These are phyloP conservation scores for Suillus subalutaceus DNA, from an alignment of 768 basidiomycete genomes.

Conservation along the genomic window DNA sequence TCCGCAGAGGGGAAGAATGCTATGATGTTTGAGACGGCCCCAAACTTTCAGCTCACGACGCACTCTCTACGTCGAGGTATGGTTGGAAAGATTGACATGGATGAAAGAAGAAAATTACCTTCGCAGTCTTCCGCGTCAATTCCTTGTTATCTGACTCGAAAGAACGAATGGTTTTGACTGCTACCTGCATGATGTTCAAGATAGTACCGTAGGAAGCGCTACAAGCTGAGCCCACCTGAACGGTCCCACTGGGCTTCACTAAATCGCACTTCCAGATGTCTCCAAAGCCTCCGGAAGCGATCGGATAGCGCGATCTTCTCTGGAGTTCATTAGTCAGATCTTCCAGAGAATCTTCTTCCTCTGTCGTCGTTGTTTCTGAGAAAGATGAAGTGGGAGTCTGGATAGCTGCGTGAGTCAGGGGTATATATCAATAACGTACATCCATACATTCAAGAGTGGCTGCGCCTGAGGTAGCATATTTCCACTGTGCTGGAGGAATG, in stretches of 20 bases:
- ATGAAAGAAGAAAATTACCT: constrained; percentile 9
- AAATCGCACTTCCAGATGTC: constrained; percentile 31
- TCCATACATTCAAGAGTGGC: neutral
- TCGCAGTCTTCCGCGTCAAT: neutral
- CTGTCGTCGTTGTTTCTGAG: neutral
- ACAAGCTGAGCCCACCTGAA: neutral
- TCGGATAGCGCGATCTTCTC: neutral
- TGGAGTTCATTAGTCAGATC: neutral
- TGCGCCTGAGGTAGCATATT: neutral
- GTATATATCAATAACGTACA: neutral
- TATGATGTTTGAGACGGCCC: constrained; percentile 21
- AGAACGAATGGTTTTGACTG: constrained; percentile 8
- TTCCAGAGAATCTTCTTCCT: neutral
- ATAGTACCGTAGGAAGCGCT: neutral
- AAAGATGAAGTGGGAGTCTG: neutral
- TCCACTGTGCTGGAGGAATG: neutral
- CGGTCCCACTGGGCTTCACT: neutral
- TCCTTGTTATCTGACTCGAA: neutral
- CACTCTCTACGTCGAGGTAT: constrained; percentile 15
- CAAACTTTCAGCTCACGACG: constrained; percentile 28
- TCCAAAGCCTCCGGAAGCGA: constrained; percentile 19
- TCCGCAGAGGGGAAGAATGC: constrained; percentile 25
- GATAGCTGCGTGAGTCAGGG: neutral
- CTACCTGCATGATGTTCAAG: constrained; percentile 1
- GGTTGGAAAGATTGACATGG: neutral